phyloP scores from a whole-genome alignment of 1,284 basidiomycete genomes.

The Leccinum holopus region DNA sequence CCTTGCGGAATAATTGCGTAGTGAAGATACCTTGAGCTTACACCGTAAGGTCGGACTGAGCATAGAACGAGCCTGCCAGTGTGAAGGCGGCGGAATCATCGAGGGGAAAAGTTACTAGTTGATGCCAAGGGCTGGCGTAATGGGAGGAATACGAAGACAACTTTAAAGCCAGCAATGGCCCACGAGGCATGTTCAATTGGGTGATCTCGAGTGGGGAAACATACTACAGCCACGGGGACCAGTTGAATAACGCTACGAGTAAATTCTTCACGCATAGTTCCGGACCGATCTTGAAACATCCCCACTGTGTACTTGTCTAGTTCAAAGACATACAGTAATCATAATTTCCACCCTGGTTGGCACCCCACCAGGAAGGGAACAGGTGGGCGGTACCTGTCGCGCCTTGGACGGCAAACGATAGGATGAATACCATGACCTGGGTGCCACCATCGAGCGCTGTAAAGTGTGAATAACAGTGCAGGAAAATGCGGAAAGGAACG shows the following conservation, averaged over 20 bases:
- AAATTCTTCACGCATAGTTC: not conserved
- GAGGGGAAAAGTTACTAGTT: too few relatives aligned
- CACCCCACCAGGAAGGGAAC: conserved; percentile 63
- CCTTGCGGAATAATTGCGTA: too few relatives aligned
- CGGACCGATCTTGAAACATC: not conserved
- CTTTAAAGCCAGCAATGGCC: too few relatives aligned
- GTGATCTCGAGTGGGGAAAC: too few relatives aligned
- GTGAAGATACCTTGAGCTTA: too few relatives aligned
- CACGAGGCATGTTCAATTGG: too few relatives aligned
- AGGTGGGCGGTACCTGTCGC: conserved; percentile 54
- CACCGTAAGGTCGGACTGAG: too few relatives aligned
- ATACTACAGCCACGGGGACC: not conserved
- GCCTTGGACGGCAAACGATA: conserved; percentile 72
- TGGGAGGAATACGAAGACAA: too few relatives aligned
- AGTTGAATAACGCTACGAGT: not conserved
- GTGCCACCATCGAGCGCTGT: conserved; percentile 59
- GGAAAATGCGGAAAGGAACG: too few relatives aligned
- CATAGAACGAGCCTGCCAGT: too few relatives aligned
- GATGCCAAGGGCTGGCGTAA: too few relatives aligned
- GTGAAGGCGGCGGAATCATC: too few relatives aligned
- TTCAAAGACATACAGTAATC: conserved; percentile 17
- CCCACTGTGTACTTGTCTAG: not conserved
- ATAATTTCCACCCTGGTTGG: conserved; percentile 41
- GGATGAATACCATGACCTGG: conserved; percentile 69
- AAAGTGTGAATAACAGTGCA: not conserved